Percentiles rank a stretch among this genome's conserved stretches.
Evolutionary conservation across 2,329 filamentous ascomycete species (phyloP).

Genomic region (Pseudocercospora vitis): DNA sequence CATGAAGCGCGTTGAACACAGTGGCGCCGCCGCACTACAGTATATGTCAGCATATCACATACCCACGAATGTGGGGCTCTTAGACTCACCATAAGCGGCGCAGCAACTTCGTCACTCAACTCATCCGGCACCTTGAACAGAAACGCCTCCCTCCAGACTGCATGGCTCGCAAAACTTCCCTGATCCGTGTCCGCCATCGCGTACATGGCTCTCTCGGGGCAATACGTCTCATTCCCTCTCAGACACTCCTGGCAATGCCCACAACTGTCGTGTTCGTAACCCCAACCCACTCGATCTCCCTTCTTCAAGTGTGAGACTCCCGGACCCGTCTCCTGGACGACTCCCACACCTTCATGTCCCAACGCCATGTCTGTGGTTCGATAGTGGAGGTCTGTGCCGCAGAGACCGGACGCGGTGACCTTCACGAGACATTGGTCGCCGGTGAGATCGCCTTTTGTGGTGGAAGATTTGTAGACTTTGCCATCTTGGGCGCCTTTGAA

Average conservation of each 20-base stretch:
- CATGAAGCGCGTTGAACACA: constrained; percentile 51
- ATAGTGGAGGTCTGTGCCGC: constrained; percentile 56
- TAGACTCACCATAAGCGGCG: constrained; percentile 46
- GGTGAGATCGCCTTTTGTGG: constrained; percentile 47
- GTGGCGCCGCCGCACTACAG: constrained; percentile 48
- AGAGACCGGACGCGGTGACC: constrained; percentile 67
- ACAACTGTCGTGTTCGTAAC: constrained; percentile 49
- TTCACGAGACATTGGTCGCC: constrained; percentile 61
- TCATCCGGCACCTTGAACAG: constrained; percentile 49
- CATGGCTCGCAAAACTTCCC: constrained; percentile 48
- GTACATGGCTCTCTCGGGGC: constrained; percentile 46
- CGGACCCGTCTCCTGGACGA: constrained; percentile 52
- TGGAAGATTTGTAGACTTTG: constrained; percentile 53
- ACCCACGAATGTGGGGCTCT: constrained; percentile 14
- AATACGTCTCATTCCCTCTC: constrained; percentile 48
- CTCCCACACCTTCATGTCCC: constrained; percentile 57
- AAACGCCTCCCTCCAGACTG: constrained; percentile 52
- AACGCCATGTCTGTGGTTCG: constrained; percentile 45
- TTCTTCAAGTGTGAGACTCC: constrained; percentile 49
- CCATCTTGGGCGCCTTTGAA: constrained; percentile 63
- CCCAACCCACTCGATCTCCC: constrained; percentile 55
- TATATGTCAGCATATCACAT: neutral
- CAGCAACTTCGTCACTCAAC: constrained; percentile 48
- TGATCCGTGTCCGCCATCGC: constrained; percentile 49
- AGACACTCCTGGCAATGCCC: constrained; percentile 49